Evolutionary conservation across 2,329 filamentous ascomycete species (phyloP).

Genomic region (Verticillium dahliae): DNA sequence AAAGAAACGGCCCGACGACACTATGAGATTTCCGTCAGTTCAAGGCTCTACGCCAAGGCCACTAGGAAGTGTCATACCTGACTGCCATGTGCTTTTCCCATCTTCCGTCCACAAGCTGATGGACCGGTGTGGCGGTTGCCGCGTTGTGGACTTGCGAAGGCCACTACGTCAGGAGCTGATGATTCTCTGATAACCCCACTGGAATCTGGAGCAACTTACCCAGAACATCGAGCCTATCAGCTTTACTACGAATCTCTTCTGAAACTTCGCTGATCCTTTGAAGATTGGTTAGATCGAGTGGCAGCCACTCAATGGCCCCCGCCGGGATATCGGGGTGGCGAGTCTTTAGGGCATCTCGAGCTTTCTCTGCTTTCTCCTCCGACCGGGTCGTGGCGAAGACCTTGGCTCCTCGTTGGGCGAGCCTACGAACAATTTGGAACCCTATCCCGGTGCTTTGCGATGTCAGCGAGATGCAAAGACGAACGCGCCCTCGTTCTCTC

Average conservation of each 20-base stretch:
- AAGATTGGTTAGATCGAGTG: slow-evolving; percentile 15
- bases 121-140: background rate
- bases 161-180: background rate
- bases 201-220: slow-evolving; percentile 5
- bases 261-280: slow-evolving; percentile 10
- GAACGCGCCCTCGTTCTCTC: background rate
- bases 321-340: background rate
- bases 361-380: slow-evolving; percentile 10
- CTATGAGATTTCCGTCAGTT: slow-evolving; percentile 5
- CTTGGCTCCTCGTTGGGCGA: slow-evolving; percentile 16
- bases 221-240: slow-evolving; percentile 16
- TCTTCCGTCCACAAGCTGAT: slow-evolving; percentile 5
- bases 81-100: slow-evolving; percentile 17
- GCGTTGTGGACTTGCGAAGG: slow-evolving; percentile 17
- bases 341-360: background rate
- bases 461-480: background rate
- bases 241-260: slow-evolving; percentile 8
- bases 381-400: slow-evolving; percentile 16
- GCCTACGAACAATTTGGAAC: slow-evolving; percentile 13
- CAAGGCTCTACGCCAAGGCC: too few relatives aligned
- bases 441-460: slow-evolving; percentile 15
- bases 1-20: slow-evolving; percentile 15
- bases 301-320: slow-evolving; percentile 12
- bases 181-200: background rate
- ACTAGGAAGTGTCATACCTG: slow-evolving; percentile 8